Evolutionary conservation across 2,329 filamentous ascomycete species (phyloP).

Genomic region (Rutstroemia sp.): DNA sequence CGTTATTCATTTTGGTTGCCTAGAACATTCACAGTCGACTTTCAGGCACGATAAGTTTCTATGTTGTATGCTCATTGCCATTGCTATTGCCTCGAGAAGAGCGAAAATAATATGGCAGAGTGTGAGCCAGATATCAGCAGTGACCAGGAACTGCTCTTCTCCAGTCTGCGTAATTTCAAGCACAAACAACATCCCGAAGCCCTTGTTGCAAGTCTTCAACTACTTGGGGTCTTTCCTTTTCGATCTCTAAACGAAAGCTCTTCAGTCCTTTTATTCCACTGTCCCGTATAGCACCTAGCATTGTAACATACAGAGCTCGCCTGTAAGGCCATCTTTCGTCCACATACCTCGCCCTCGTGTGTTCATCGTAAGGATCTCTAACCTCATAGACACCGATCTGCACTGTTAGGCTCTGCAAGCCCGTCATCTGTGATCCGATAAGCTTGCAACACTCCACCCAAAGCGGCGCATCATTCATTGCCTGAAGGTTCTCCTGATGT

Average conservation of each 20-base stretch:
- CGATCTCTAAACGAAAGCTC: neutral
- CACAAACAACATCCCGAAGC: neutral
- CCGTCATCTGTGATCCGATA: neutral
- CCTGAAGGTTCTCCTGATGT: neutral
- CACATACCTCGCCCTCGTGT: no score
- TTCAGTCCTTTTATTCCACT: slow-evolving; percentile 1
- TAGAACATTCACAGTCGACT: no score
- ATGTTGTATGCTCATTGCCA: no score
- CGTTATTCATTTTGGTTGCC: no score
- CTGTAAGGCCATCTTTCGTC: no score
- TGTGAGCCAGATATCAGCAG: neutral
- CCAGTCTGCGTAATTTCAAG: neutral
- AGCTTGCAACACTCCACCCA: neutral
- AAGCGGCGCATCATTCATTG: neutral
- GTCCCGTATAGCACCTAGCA: neutral
- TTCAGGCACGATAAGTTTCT: no score
- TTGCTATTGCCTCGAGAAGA: no score
- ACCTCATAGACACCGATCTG: neutral
- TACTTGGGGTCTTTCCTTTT: neutral
- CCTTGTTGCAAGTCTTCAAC: neutral
- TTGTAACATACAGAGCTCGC: no score
- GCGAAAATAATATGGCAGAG: no score
- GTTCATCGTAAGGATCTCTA: no score
- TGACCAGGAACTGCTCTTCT: neutral
- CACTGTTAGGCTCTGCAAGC: neutral